Evolutionary conservation across 495 filamentous ascomycete genomes (phyloP).

Genomic region (Cenococcum geophilum): DNA sequence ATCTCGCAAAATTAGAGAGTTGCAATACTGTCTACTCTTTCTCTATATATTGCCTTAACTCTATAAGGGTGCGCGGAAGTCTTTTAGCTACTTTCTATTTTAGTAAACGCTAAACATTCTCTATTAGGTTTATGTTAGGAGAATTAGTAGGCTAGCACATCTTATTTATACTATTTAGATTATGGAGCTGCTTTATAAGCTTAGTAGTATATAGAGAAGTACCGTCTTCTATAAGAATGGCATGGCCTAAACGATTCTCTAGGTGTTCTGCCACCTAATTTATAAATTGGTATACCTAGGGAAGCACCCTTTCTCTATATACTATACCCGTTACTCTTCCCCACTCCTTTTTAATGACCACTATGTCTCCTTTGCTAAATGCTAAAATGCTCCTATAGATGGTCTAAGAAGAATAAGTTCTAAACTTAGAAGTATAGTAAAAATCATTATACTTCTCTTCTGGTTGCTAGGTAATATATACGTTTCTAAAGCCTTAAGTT

Average conservation of each 20-base stretch:
- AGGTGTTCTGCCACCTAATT: slow-evolving; percentile 7
- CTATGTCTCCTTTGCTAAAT: slow-evolving; percentile 5
- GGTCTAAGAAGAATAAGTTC: too few relatives aligned
- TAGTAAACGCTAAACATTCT: background rate
- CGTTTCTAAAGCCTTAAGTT: slow-evolving; percentile 8
- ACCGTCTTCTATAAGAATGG: background rate
- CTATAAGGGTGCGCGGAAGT: background rate
- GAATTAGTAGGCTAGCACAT: too few relatives aligned
- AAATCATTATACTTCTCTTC: slow-evolving; percentile 12
- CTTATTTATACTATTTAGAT: too few relatives aligned
- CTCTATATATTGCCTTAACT: too few relatives aligned
- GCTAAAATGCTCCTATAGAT: slow-evolving; percentile 11
- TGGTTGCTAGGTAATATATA: slow-evolving; percentile 4
- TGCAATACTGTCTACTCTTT: background rate
- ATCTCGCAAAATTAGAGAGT: background rate
- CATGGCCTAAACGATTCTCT: background rate
- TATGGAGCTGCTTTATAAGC: background rate
- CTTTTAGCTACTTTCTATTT: background rate
- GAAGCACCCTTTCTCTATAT: too few relatives aligned
- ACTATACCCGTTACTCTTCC: too few relatives aligned
- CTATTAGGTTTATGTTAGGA: too few relatives aligned
- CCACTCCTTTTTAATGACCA: too few relatives aligned
- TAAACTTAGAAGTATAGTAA: slow-evolving; percentile 9
- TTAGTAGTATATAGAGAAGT: background rate
- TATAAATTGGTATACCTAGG: too few relatives aligned